These are phyloP conservation scores for Chromosphaera perkinsii DNA, from an alignment of 208 protist species.

Conservation along the genomic window DNA sequence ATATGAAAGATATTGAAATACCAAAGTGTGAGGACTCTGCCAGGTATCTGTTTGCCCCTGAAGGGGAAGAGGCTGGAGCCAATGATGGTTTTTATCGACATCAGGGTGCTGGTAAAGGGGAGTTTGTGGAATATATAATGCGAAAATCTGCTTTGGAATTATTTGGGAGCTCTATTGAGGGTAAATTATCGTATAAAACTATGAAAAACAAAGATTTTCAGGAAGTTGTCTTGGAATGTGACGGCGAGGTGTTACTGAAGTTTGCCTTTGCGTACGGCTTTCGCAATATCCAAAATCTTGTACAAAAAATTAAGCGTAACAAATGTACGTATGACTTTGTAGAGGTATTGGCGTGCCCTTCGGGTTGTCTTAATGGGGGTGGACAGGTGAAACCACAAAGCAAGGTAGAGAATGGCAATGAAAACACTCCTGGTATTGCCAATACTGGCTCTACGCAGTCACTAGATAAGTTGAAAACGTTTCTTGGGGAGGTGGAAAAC, in stretches of 20 bases:
- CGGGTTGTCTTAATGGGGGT: slow-evolving; percentile 89
- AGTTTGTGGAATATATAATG: slow-evolving; percentile 60
- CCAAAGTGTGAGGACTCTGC: too few relatives aligned
- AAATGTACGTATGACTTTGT: slow-evolving; percentile 73
- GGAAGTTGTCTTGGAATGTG: slow-evolving; percentile 11
- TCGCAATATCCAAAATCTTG: slow-evolving; percentile 93
- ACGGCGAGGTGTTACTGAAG: slow-evolving; percentile 48
- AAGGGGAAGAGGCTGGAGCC: too few relatives aligned
- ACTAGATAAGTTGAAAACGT: background rate
- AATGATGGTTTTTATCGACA: background rate
- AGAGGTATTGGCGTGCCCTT: slow-evolving; percentile 95
- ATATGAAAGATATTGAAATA: too few relatives aligned
- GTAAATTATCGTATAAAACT: background rate
- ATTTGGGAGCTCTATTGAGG: slow-evolving; percentile 30
- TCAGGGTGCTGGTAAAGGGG: slow-evolving; percentile 42
- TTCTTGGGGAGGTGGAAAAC: background rate
- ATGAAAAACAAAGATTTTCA: slow-evolving; percentile 23
- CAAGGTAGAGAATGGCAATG: too few relatives aligned
- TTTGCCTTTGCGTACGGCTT: slow-evolving; percentile 89
- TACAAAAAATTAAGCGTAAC: slow-evolving; percentile 77
- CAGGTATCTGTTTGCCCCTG: too few relatives aligned
- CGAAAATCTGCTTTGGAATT: slow-evolving; percentile 52
- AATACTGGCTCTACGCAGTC: background rate
- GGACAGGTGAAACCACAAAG: slow-evolving; percentile 76
- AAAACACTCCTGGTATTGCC: too few relatives aligned